Percentiles rank a stretch among this genome's conserved stretches.
phyloP scores from a whole-genome alignment of 2,329 filamentous ascomycete genomes.

The Thielaviopsis populi region DNA sequence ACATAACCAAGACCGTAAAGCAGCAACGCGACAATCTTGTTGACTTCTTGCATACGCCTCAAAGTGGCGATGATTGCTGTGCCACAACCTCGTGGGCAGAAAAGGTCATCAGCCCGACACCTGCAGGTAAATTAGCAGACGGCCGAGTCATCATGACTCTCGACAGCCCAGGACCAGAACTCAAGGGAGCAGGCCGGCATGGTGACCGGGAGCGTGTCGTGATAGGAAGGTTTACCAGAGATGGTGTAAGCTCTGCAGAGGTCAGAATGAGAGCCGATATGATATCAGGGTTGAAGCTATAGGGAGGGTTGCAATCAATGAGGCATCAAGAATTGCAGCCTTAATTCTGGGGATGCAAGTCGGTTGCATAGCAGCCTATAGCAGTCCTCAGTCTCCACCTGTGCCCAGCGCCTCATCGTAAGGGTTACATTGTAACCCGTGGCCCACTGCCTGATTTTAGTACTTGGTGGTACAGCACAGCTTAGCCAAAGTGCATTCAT shows the following conservation, averaged over 20 bases:
- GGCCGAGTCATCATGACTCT: constrained; percentile 38
- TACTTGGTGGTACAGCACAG: not conserved
- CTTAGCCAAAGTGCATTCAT: not conserved
- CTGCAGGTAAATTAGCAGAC: constrained; percentile 32
- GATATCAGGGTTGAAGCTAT: constrained; percentile 3
- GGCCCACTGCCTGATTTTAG: not conserved
- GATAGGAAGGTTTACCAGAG: constrained; percentile 22
- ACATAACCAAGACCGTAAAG: constrained; percentile 32
- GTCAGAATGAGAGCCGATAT: constrained; percentile 4
- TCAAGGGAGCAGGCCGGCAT: constrained; percentile 31
- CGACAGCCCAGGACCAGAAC: constrained; percentile 43
- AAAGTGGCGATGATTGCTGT: constrained; percentile 28
- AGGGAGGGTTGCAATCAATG: not conserved
- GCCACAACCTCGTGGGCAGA: constrained; percentile 39
- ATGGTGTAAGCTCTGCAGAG: constrained; percentile 3
- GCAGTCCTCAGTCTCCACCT: not conserved
- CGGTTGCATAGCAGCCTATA: not conserved
- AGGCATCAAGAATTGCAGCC: not conserved
- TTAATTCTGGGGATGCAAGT: no score
- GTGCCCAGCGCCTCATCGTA: not conserved
- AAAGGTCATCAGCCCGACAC: constrained; percentile 45
- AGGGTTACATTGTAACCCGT: not conserved
- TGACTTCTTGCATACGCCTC: constrained; percentile 28
- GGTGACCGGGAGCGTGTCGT: constrained; percentile 48
- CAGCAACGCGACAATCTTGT: constrained; percentile 35